These are phyloP conservation scores for Penicillium sumatraense DNA, from an alignment of 2,329 filamentous ascomycete genomes.

Conservation along the genomic window DNA sequence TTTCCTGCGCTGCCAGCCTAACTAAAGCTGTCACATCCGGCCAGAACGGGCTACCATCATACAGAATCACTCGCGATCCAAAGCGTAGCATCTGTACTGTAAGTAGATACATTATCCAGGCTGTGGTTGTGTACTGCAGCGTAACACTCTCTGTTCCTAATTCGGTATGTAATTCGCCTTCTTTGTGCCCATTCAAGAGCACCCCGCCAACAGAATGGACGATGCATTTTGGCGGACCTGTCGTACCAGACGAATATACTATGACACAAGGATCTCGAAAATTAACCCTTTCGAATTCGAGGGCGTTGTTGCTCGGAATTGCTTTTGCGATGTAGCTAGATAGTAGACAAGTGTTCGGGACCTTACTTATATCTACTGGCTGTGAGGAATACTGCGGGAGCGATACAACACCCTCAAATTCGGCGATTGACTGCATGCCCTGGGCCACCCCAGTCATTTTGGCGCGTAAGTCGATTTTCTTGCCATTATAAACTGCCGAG, in stretches of 20 bases:
- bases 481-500: constrained; percentile 77
- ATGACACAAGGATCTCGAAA: constrained; percentile 79
- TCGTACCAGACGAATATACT: constrained; percentile 80
- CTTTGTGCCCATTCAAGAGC: constrained; percentile 57
- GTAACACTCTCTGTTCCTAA: constrained; percentile 47
- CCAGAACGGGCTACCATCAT: constrained; percentile 80
- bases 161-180: constrained; percentile 59
- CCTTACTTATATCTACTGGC: constrained; percentile 3
- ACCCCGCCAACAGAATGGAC: constrained; percentile 66
- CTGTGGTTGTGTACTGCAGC: constrained; percentile 70
- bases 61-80: constrained; percentile 69
- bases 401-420: constrained; percentile 59
- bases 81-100: constrained; percentile 63
- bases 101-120: constrained; percentile 87
- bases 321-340: constrained; percentile 34
- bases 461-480: constrained; percentile 68
- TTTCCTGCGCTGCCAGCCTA: constrained; percentile 62
- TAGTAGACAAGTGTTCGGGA: constrained; percentile 5
- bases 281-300: constrained; percentile 63
- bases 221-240: constrained; percentile 82
- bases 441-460: constrained; percentile 73
- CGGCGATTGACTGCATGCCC: constrained; percentile 63
- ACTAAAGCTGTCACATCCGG: constrained; percentile 61
- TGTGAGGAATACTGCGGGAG: constrained; percentile 16
- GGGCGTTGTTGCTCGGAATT: constrained; percentile 33